Conservation (phyloP, 805 yeast species). For the Myxozyma sirexii region DNA sequence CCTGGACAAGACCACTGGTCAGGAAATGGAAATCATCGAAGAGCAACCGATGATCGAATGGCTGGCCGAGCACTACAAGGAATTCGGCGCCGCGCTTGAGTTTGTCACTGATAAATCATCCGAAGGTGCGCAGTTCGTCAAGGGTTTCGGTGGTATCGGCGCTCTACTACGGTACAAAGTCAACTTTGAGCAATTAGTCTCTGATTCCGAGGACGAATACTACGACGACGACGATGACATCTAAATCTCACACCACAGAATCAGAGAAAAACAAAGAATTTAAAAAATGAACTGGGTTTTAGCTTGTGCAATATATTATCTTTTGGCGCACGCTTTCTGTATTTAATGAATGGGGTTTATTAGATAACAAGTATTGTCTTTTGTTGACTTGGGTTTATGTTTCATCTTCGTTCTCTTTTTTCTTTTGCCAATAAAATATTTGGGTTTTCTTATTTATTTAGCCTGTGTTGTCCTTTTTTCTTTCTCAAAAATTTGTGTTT, state of each 20-base stretch:
- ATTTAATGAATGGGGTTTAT: slow-evolving; percentile 1
- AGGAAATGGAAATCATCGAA: slow-evolving; percentile 84
- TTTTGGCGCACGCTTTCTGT: background rate
- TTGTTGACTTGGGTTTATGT: background rate
- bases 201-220: slow-evolving; percentile 86
- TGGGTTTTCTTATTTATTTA: background rate
- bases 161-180: slow-evolving; percentile 94
- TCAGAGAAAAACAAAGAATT: too few relatives aligned
- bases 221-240: slow-evolving; percentile 56
- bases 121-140: slow-evolving; percentile 98
- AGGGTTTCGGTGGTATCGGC: slow-evolving; percentile 99
- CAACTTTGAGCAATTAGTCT: slow-evolving; percentile 92
- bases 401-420: background rate
- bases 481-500: background rate
- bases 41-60: slow-evolving; percentile 91
- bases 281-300: too few relatives aligned
- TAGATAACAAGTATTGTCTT: slow-evolving; percentile 5
- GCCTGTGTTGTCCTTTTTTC: background rate
- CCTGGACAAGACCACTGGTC: slow-evolving; percentile 81
- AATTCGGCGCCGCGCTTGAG: slow-evolving; percentile 92
- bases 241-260: background rate
- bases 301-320: too few relatives aligned
- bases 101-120: slow-evolving; percentile 95
- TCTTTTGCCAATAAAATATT: background rate
- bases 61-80: slow-evolving; percentile 95